A percentile compares a stretch with the other conserved stretches of the same genome.
phyloP scores from a whole-genome alignment of 108 stramenopile species.

The Stephanodiscus minutulus region DNA sequence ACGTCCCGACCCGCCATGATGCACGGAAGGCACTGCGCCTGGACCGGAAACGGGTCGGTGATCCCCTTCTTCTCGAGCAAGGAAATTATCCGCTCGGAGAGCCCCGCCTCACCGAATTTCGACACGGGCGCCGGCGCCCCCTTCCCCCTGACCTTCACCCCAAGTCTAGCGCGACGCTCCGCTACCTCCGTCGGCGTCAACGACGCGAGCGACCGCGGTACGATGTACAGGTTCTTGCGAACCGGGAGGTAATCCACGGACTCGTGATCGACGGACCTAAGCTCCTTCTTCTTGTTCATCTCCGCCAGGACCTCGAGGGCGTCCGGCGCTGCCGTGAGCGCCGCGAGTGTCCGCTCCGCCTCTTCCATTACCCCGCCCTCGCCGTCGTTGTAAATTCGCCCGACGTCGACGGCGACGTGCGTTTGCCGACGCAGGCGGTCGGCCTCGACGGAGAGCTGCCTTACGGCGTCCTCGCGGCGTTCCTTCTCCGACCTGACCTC shows the following conservation, averaged over 20 bases:
- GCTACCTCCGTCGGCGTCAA: conserved; percentile 73
- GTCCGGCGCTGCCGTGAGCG: conserved; percentile 76
- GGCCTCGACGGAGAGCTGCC: conserved; percentile 71
- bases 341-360: conserved; percentile 82
- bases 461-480: conserved; percentile 75
- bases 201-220: conserved; percentile 80
- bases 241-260: conserved; percentile 88
- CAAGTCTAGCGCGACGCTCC: conserved; percentile 71
- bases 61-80: conserved; percentile 74
- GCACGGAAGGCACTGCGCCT: conserved; percentile 96
- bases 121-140: conserved; percentile 93
- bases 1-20: conserved; percentile 98
- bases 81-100: conserved; percentile 84
- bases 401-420: conserved; percentile 64
- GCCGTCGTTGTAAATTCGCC: conserved; percentile 77
- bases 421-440: conserved; percentile 59
- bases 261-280: conserved; percentile 93
- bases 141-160: conserved; percentile 88
- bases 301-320: conserved; percentile 91
- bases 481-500: conserved; percentile 85
- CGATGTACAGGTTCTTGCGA: conserved; percentile 94
- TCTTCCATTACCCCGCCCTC: conserved; percentile 94
- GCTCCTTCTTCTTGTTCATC: conserved; percentile 93
- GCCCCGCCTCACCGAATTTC: conserved; percentile 90
- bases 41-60: conserved; percentile 92